Evolutionary conservation across 2,329 filamentous ascomycete species (phyloP), one percentile per base, ranked within the genome.

Genomic region (Fusarium abutilonis): DNA sequence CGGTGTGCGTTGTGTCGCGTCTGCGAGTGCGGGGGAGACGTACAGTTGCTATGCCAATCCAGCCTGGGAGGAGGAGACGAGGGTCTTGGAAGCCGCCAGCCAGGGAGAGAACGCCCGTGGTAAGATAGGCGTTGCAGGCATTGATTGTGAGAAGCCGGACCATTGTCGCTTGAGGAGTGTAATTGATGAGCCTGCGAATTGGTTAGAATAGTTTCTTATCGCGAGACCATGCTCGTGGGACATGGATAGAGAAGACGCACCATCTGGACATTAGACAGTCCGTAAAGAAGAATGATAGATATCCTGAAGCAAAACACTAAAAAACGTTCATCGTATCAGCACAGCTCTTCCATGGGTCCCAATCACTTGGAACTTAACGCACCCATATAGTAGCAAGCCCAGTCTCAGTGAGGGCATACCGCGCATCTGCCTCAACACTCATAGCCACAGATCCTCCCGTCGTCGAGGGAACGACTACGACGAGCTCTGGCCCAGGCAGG

Each of bases 261-360:
- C 90, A 93, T 77, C 91, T 82, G 60, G 89, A 92, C 90, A 93
- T 93, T 70, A 93, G 84, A 75, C 90, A 92, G 77, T 93, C 90
- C 54, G 89, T 91, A 73, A 93, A 93, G 79, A 92, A 91, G 76
- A 92, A 93, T 46, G 89, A 90, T 58, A 93, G 83, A 75, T 92
- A 92, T 50, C 88, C 90, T 17, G 89, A 91, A 56, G 89, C 88
- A 71, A 85, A 87, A 78, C 89, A 92, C 90, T 92, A 70, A 9
- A 9, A 55, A 26, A 7, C 13, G 26, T 35, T 41, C 43, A 57
- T 15, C 19, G 46, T 35, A 56, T 56, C 38, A 67, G 52, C 48
- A 50, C 32, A 50, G 23, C 15, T 41, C 51, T 26, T 52, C 42
- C 8, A 29, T 11, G 13, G 4, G 14, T 11, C 15, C 15, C n/a